Evolutionary conservation across 2,329 filamentous ascomycete genomes (phyloP).

Genomic region (Aspergillus clavatus): DNA sequence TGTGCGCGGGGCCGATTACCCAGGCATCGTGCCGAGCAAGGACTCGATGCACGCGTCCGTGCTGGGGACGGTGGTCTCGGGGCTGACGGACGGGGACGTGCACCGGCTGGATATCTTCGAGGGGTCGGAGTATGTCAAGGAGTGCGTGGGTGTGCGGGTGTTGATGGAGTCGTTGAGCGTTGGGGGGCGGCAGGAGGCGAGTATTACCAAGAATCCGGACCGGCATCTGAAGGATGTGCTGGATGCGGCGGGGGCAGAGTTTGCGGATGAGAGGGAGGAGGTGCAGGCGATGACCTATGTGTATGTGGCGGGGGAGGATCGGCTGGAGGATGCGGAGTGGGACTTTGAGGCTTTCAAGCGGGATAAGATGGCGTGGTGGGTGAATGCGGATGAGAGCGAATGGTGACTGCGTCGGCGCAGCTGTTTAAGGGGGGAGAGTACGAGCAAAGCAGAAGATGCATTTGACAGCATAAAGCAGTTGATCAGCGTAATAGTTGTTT

Average conservation of each 20-base stretch:
- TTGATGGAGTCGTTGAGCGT: constrained; percentile 26
- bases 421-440: too few species aligned
- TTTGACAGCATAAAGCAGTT: not conserved
- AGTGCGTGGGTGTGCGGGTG: constrained; percentile 43
- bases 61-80: constrained; percentile 70
- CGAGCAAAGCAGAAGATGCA: too few species aligned
- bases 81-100: constrained; percentile 73
- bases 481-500: not conserved
- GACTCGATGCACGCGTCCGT: constrained; percentile 46
- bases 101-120: constrained; percentile 76
- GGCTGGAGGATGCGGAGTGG: constrained; percentile 74
- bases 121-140: constrained; percentile 64
- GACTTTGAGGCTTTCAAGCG: constrained; percentile 77
- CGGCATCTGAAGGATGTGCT: constrained; percentile 36
- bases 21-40: constrained; percentile 57
- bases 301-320: constrained; percentile 45
- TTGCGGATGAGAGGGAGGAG: constrained; percentile 42
- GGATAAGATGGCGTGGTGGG: constrained; percentile 65
- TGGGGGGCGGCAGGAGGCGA: constrained; percentile 20
- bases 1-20: constrained; percentile 70
- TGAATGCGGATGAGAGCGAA: constrained; percentile 44
- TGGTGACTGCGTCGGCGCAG: constrained; percentile 25
- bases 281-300: constrained; percentile 62
- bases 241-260: constrained; percentile 49
- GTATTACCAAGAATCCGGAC: constrained; percentile 29